Evolutionary conservation across 1,139 yeast genomes (phyloP).

Genomic region (Candida glucosophila): DNA sequence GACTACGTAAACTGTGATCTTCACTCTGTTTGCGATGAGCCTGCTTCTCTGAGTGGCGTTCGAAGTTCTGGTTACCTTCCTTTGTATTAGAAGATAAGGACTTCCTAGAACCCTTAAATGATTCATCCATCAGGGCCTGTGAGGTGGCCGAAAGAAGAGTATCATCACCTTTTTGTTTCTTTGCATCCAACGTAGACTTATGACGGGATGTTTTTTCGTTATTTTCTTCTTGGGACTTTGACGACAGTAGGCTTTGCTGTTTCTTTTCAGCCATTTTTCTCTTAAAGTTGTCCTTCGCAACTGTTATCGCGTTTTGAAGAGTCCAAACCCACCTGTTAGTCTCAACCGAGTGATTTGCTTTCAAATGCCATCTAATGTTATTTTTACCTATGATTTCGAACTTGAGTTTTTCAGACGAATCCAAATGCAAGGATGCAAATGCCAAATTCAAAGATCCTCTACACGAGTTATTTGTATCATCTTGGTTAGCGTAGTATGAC

Average conservation of each 20-base stretch:
- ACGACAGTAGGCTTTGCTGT: constrained; percentile 1
- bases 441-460: constrained; percentile 86
- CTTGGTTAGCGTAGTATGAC: constrained; percentile 85
- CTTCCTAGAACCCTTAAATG: too few species aligned
- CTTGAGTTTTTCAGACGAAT: constrained; percentile 83
- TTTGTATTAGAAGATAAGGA: too few species aligned
- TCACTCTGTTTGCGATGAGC: too few species aligned
- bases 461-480: constrained; percentile 79
- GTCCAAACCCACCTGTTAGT: constrained; percentile 98
- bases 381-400: constrained; percentile 73
- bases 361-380: constrained; percentile 78
- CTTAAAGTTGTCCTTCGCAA: constrained; percentile 64
- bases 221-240: constrained; percentile 3
- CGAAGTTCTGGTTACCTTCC: too few species aligned
- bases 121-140: constrained; percentile 17
- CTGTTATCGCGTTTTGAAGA: constrained; percentile 79
- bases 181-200: too few species aligned
- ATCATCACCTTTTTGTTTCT: constrained; percentile 29
- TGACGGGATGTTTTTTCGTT: too few species aligned
- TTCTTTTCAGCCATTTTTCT: constrained; percentile 9
- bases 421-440: constrained; percentile 74
- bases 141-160: constrained; percentile 28
- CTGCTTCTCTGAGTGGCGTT: too few species aligned
- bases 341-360: constrained; percentile 92
- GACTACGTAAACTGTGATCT: too few species aligned